A percentile compares a stretch with the other conserved stretches of the same genome.
Evolutionary conservation across 805 yeast species (phyloP).

Genomic region (Kluyveromyces siamensis): DNA sequence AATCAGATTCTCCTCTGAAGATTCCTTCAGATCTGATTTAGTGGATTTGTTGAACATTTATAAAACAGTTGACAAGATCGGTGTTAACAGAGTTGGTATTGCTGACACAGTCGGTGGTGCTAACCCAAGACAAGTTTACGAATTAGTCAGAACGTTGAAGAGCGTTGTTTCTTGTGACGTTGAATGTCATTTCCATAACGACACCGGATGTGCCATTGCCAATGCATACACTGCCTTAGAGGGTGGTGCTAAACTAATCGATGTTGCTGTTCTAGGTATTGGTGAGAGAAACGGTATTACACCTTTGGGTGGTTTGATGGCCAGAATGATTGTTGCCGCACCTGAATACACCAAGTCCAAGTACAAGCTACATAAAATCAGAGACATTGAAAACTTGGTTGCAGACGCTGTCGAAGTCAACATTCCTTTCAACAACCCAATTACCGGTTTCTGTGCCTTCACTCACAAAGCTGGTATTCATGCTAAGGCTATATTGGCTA

Average conservation of each 20-base stretch:
- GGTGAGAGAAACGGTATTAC: constrained; percentile 99
- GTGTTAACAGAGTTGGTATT: constrained; percentile 97
- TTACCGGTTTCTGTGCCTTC: constrained; percentile 98
- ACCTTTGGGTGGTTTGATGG: constrained; percentile 96
- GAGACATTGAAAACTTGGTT: constrained; percentile 91
- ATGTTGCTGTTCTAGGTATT: constrained; percentile 91
- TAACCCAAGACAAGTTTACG: constrained; percentile 97
- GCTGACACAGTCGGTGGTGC: constrained; percentile 99
- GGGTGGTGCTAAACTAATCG: constrained; percentile 93
- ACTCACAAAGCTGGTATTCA: constrained; percentile 99
- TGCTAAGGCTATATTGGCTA: constrained; percentile 96
- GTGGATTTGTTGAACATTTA: constrained; percentile 92
- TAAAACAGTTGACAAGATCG: constrained; percentile 93
- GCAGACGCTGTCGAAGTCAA: constrained; percentile 97
- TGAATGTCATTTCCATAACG: constrained; percentile 98
- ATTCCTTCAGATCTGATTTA: constrained; percentile 92
- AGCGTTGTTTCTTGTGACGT: constrained; percentile 93
- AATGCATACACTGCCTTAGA: constrained; percentile 97
- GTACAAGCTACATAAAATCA: constrained; percentile 89
- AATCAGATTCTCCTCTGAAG: constrained; percentile 94
- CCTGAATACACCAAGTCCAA: constrained; percentile 91
- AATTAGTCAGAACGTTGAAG: constrained; percentile 85
- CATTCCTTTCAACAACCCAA: constrained; percentile 96
- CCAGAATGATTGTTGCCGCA: constrained; percentile 98
- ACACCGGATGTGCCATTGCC: constrained; percentile 98